A percentile compares a stretch with the other conserved stretches of the same genome.
Conservation (phyloP, 805 yeast species). For the Yarrowia porcina region DNA sequence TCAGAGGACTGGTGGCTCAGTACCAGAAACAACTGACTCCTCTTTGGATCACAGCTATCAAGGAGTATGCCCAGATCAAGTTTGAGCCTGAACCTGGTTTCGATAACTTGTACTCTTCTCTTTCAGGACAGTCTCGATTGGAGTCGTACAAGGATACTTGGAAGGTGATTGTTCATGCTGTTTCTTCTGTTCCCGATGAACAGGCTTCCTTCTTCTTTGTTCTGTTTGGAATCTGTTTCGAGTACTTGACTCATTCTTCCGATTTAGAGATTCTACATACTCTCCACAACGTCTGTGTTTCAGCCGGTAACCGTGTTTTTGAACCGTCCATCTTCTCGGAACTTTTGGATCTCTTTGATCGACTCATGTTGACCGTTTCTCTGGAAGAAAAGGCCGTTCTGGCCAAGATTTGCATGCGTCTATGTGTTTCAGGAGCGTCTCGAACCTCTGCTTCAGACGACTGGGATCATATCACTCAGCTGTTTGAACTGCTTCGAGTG, state of each 20-base stretch:
- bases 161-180: slow-evolving; percentile 73
- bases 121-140: slow-evolving; percentile 43
- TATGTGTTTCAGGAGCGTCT: slow-evolving; percentile 40
- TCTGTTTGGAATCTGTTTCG: slow-evolving; percentile 79
- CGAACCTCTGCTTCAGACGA: slow-evolving; percentile 36
- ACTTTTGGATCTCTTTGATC: slow-evolving; percentile 68
- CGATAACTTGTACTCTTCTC: slow-evolving; percentile 38
- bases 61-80: slow-evolving; percentile 68
- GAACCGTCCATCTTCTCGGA: slow-evolving; percentile 43
- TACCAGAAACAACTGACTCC: slow-evolving; percentile 63
- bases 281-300: slow-evolving; percentile 20
- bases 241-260: slow-evolving; percentile 46
- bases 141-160: slow-evolving; percentile 58
- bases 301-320: slow-evolving; percentile 5
- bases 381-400: slow-evolving; percentile 48
- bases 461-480: slow-evolving; percentile 61
- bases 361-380: slow-evolving; percentile 58
- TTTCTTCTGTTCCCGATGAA: slow-evolving; percentile 59
- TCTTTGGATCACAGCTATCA: slow-evolving; percentile 71
- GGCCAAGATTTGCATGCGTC: slow-evolving; percentile 55
- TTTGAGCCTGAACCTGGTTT: slow-evolving; percentile 46
- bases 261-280: slow-evolving; percentile 29
- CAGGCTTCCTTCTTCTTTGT: slow-evolving; percentile 62
- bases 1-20: slow-evolving; percentile 44
- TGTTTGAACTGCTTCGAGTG: slow-evolving; percentile 76